Evolutionary conservation across 2,329 filamentous ascomycete genomes (phyloP), one percentile per base, ranked within the genome.

Genomic region (Botryotinia narcissicola): DNA sequence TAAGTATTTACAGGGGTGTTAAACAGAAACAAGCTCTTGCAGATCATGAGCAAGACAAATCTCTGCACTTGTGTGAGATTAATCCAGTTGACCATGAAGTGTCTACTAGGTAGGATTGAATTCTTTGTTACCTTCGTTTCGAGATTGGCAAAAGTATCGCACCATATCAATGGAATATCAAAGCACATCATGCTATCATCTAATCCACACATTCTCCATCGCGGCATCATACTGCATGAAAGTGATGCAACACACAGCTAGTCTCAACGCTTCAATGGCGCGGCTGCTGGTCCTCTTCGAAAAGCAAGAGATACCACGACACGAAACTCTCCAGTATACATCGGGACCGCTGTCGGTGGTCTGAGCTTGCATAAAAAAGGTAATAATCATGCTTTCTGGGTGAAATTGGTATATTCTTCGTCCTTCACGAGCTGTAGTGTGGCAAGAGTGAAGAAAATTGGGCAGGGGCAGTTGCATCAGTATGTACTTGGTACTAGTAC

Each of bases 31-130:
- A 20, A 44, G 42, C 6, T 20, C 42, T 20, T 44, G 18, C 7
- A 44, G 42, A 44, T 44, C 1, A 20, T 44, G 6, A 44, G 42
- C 18, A 18, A 44, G 18, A 44, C 42, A 20, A 44, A 44, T 16
- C 0, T 44, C 18, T 20, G 0, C 3, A 5, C 42, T 8, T 44
- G 18, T 44, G 2, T 46, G 7, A 9, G 18, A 9, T 4, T 3
- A 4, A 22, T 46, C 3, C 44, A 46, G 8, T 46, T 4, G 7
- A 46, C 1, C 20, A 20, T 22, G 20, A 1, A 22, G 18, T 46
- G 7, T 22, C 44, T 46, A 0, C 18, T 2, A 9, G 20, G 44
- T 22, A 46, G 22, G 7, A 46, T 46, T 9, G 18, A 46, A 20
- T 46, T 0, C 20, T 2, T 46, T 9, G 4, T 9, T 46, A 46